A percentile compares a stretch with the other conserved stretches of the same genome.
Conservation (phyloP, 2,329 filamentous ascomycete genomes). For the Microsporum audouinii region DNA sequence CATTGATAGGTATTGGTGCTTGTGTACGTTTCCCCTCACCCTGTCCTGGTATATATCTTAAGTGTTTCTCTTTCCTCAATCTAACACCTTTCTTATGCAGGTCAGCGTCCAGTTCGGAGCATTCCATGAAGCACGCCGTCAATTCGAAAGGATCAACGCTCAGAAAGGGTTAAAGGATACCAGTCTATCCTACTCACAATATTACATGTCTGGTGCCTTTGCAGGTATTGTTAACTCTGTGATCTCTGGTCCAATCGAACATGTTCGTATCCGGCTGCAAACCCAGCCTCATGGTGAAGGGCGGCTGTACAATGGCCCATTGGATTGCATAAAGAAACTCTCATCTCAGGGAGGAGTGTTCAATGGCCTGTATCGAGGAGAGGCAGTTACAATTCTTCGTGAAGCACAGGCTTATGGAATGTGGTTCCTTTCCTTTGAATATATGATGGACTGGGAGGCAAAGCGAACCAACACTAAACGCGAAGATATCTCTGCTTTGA, state of each 20-base stretch:
- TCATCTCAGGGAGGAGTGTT: constrained; percentile 56
- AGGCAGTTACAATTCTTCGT: constrained; percentile 71
- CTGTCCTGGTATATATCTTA: neutral
- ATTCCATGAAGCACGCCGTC: constrained; percentile 83
- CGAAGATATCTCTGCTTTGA: constrained; percentile 66
- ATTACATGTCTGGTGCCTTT: constrained; percentile 82
- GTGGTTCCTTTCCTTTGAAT: constrained; percentile 95
- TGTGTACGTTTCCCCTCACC: constrained; percentile 48
- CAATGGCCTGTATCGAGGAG: constrained; percentile 71
- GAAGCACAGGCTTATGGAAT: constrained; percentile 91
- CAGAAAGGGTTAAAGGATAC: constrained; percentile 29
- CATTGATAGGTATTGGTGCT: constrained; percentile 87
- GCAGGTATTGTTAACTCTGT: constrained; percentile 82
- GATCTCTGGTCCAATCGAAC: constrained; percentile 86
- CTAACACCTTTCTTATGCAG: constrained; percentile 19
- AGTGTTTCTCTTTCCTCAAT: neutral
- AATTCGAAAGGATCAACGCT: constrained; percentile 65
- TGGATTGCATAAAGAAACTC: constrained; percentile 85
- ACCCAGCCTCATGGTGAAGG: constrained; percentile 82
- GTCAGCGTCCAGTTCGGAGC: constrained; percentile 94
- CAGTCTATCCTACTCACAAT: constrained; percentile 67
- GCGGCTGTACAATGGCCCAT: constrained; percentile 68
- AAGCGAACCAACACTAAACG: constrained; percentile 63
- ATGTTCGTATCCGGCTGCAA: constrained; percentile 90
- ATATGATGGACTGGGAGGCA: constrained; percentile 84